Evolutionary conservation across 805 yeast species (phyloP).

Genomic region (Kodamaea lidongshanica): DNA sequence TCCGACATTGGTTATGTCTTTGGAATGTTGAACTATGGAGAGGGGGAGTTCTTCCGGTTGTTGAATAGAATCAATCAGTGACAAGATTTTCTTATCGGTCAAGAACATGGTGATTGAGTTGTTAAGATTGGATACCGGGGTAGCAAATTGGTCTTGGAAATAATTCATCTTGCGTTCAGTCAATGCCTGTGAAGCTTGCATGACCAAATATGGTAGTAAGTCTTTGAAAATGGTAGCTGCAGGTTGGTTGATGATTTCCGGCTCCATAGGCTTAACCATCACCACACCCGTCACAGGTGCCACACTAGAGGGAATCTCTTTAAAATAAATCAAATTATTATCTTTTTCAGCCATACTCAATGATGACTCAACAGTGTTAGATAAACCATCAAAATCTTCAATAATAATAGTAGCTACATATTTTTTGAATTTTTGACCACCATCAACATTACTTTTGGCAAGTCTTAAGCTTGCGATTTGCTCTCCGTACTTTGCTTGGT

Average conservation of each 20-base stretch:
- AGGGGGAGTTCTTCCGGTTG: slow-evolving; percentile 55
- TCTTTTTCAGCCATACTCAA: slow-evolving; percentile 62
- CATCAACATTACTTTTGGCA: slow-evolving; percentile 34
- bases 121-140: slow-evolving; percentile 46
- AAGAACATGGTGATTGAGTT: slow-evolving; percentile 39
- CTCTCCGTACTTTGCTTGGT: slow-evolving; percentile 55
- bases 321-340: slow-evolving; percentile 72
- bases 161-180: slow-evolving; percentile 57
- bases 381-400: slow-evolving; percentile 50
- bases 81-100: slow-evolving; percentile 49
- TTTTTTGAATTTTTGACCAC: slow-evolving; percentile 35
- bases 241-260: slow-evolving; percentile 27
- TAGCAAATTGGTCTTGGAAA: slow-evolving; percentile 37
- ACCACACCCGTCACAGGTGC: slow-evolving; percentile 42
- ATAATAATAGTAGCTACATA: slow-evolving; percentile 39
- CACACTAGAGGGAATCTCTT: slow-evolving; percentile 49
- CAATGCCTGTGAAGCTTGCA: slow-evolving; percentile 62
- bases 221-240: slow-evolving; percentile 44
- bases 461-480: slow-evolving; percentile 54
- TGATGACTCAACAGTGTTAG: slow-evolving; percentile 37
- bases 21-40: slow-evolving; percentile 49
- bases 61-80: slow-evolving; percentile 55
- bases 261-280: slow-evolving; percentile 47
- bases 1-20: slow-evolving; percentile 47
- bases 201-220: slow-evolving; percentile 59